A percentile compares a stretch with the other conserved stretches of the same genome.
Evolutionary conservation across 106 monocot genomes (phyloP).

Genomic region (Amphibolis antarctica): DNA sequence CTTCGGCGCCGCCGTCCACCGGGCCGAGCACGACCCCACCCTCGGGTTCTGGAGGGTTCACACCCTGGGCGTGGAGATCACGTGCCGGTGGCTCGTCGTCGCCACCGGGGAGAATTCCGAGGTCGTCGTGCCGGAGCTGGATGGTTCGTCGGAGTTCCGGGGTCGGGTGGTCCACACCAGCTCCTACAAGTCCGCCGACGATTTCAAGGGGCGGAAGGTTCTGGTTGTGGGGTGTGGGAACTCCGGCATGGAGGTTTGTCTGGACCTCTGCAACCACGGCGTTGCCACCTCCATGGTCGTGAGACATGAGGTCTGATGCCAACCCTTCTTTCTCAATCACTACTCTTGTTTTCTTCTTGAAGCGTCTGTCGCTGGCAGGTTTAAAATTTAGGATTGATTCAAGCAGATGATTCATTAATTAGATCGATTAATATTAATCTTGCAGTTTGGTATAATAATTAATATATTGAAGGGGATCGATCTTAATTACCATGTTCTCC

Average conservation of each 20-base stretch:
- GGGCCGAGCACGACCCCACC: conserved; percentile 2
- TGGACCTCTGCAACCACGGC: conserved; percentile 14
- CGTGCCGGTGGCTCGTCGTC: conserved; percentile 12
- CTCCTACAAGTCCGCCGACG: conserved; percentile 5
- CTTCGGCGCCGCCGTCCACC: conserved; percentile 5
- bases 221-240: conserved; percentile 24
- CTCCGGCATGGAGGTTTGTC: conserved; percentile 22
- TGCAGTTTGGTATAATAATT: no score
- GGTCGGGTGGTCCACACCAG: conserved; percentile 10
- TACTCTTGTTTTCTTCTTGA: not conserved
- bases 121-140: conserved; percentile 11
- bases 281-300: conserved; percentile 13
- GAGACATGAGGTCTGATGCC: conserved; percentile 4
- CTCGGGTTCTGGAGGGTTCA: conserved; percentile 9
- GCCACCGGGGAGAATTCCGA: conserved; percentile 23
- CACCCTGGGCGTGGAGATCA: no score
- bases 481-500: no score
- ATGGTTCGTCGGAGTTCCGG: conserved; percentile 6
- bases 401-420: no score
- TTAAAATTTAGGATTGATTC: no score
- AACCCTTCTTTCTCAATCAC: not conserved
- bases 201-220: conserved; percentile 8
- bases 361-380: not conserved
- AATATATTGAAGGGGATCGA: no score
- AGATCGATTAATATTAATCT: no score